Evolutionary conservation across 164 flowering plant genomes (phyloP).

Genomic region (Platanus orientalis): DNA sequence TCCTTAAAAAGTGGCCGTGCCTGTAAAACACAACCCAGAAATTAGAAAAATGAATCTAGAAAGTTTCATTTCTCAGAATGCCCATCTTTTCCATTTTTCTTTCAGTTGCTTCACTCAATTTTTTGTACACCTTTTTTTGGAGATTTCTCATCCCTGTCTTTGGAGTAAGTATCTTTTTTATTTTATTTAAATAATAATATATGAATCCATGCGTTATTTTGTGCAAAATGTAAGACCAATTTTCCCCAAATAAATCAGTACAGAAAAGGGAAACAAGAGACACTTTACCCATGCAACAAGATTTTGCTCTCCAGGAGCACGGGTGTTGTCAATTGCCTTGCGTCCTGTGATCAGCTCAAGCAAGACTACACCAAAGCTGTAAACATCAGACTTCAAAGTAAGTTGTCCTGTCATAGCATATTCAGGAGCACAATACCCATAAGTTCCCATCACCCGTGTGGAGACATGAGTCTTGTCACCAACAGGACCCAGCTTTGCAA

Average conservation of each 20-base stretch:
- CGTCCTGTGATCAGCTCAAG: constrained; percentile 92
- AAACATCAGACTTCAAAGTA: constrained; percentile 83
- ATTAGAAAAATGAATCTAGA: not conserved
- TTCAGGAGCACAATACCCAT: constrained; percentile 95
- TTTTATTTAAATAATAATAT: no score
- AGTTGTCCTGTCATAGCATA: constrained; percentile 96
- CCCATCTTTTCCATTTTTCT: no score
- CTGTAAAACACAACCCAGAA: constrained; percentile 30
- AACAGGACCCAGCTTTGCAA: constrained; percentile 86
- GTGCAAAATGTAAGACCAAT: not conserved
- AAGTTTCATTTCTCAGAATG: no score
- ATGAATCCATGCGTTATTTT: not conserved
- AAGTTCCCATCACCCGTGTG: constrained; percentile 92
- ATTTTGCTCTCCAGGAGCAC: constrained; percentile 75
- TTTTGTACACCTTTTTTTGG: no score
- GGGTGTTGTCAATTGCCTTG: constrained; percentile 67
- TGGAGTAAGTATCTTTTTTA: no score
- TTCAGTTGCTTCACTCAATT: no score
- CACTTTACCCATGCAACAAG: constrained; percentile 83
- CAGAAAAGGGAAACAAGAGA: not conserved
- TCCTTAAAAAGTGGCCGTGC: constrained; percentile 86
- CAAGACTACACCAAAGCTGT: constrained; percentile 88
- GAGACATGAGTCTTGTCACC: constrained; percentile 94
- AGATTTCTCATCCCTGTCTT: no score
- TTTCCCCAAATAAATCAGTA: not conserved